phyloP scores from a whole-genome alignment of 225 moss, liverwort and hornwort genomes.

The Lunularia cruciata region DNA sequence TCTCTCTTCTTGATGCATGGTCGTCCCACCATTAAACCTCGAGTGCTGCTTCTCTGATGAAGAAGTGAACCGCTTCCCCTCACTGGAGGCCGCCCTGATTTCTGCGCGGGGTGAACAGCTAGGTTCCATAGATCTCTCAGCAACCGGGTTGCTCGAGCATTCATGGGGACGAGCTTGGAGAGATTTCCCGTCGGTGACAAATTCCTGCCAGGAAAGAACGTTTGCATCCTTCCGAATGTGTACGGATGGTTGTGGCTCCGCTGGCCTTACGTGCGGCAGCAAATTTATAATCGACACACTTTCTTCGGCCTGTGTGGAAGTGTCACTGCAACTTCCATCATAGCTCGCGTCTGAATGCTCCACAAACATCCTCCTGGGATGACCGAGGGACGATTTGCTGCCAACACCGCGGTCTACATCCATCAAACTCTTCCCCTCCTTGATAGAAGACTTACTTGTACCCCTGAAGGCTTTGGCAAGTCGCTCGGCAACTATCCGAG shows the following conservation, averaged over 20 bases:
- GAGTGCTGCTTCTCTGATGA: constrained; percentile 13
- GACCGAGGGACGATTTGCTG: constrained; percentile 22
- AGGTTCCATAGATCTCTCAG: constrained; percentile 10
- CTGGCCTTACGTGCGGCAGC: constrained; percentile 42
- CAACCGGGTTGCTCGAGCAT: constrained; percentile 14
- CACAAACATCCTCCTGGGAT: constrained; percentile 22
- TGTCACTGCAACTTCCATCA: constrained; percentile 43
- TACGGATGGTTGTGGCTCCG: constrained; percentile 25
- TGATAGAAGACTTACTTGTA: constrained; percentile 50
- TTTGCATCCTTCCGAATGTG: constrained; percentile 39
- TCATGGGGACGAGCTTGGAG: constrained; percentile 12
- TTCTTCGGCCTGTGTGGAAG: constrained; percentile 42
- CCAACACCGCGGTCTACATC: constrained; percentile 21
- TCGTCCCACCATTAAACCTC: background rate
- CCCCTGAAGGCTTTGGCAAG: constrained; percentile 81
- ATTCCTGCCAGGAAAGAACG: constrained; percentile 52
- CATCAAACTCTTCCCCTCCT: constrained; percentile 50
- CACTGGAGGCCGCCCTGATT: background rate
- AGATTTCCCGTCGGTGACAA: constrained; percentile 36
- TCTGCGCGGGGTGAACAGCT: background rate
- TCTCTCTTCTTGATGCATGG: constrained; percentile 42
- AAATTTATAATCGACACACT: constrained; percentile 22
- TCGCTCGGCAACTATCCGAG: constrained; percentile 75
- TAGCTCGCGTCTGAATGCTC: constrained; percentile 34
- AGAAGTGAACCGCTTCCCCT: constrained; percentile 23